Evolutionary conservation across 257 asterid genomes (phyloP).

Genomic region (Pogostemon cablin): DNA sequence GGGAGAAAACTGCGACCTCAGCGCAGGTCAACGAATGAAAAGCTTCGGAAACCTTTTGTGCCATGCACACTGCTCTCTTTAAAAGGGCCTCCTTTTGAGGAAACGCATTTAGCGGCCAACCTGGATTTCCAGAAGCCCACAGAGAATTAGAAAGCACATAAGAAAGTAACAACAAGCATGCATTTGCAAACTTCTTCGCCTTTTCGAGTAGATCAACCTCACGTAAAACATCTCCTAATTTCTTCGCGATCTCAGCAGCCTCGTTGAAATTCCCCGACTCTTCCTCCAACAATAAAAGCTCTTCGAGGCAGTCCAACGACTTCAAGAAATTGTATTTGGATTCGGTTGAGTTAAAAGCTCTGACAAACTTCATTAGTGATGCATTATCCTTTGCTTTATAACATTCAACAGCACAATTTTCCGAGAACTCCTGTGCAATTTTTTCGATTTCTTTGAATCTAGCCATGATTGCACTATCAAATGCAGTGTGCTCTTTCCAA

Average conservation of each 20-base stretch:
- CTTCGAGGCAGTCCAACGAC: constrained; percentile 45
- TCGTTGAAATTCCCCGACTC: constrained; percentile 53
- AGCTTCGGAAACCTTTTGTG: constrained; percentile 35
- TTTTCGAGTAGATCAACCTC: constrained; percentile 50
- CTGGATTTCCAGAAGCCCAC: constrained; percentile 46
- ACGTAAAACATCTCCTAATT: constrained; percentile 40
- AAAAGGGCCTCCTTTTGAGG: constrained; percentile 39
- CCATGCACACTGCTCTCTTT: constrained; percentile 37
- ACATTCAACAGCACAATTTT: constrained; percentile 43
- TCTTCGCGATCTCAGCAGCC: constrained; percentile 56
- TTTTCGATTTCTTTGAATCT: constrained; percentile 30
- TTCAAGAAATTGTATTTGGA: constrained; percentile 50
- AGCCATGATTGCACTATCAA: background rate
- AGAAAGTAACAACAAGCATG: constrained; percentile 39
- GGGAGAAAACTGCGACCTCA: constrained; percentile 40
- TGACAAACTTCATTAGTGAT: constrained; percentile 51
- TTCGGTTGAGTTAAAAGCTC: constrained; percentile 45
- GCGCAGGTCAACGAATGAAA: constrained; percentile 36
- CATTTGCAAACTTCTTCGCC: constrained; percentile 34
- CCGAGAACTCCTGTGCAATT: constrained; percentile 50
- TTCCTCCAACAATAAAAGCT: constrained; percentile 56
- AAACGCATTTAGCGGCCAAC: constrained; percentile 63
- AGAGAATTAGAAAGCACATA: constrained; percentile 41
- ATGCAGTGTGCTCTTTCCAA: constrained; percentile 49
- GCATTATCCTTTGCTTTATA: constrained; percentile 32